Evolutionary conservation across 164 flowering plant species (phyloP), one percentile per base, ranked within the genome.

Genomic region (Macadamia tetraphylla): DNA sequence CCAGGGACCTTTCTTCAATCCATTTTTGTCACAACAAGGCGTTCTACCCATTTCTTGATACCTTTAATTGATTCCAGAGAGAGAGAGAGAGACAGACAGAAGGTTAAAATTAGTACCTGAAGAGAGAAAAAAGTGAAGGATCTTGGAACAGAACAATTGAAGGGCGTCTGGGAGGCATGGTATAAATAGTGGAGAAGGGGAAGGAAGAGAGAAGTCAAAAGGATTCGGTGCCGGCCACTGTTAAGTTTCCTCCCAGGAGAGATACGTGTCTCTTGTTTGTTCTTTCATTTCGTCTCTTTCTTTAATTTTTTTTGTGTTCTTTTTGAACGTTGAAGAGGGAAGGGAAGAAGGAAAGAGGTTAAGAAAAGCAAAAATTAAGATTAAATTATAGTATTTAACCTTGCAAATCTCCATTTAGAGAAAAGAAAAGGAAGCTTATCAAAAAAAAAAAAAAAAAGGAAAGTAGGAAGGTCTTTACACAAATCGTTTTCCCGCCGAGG

Each of bases 1-100:
- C 98, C 98, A 93, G 29, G 98, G 98, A 3, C 98, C 98, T 63
- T 87, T 93, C 77, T 91, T 93, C 29, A 93, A 74, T 1, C 98
- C 98, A 79, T 83, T 82, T 70, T 86, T 88, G 7, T 90, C 97
- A 75, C 97, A 91, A 68, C 98, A 91, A 57, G 98, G 98, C 60
- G 90, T 71, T 84, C 97, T 90, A 62, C 98, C 98, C 98, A 94
- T 94, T 29, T 67, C 23, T 58, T 6, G 30, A 11, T 1, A 46
- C 9, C 13, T 46, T 46, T 46, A 1, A 9, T 46, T 4, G 57
- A 17, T 52, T 52, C 1, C 17, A 17, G 18, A 52, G 9, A n/a
- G 63, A 52, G 2, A 29, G 56, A 43, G 14, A 55, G 31, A 10
- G 56, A 49, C 17, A 35, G 23, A 23, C 23, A 23, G 23, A 23